Base-by-base conservation (phyloP, 208 protist genomes). In the Leishmania arabica region DNA sequence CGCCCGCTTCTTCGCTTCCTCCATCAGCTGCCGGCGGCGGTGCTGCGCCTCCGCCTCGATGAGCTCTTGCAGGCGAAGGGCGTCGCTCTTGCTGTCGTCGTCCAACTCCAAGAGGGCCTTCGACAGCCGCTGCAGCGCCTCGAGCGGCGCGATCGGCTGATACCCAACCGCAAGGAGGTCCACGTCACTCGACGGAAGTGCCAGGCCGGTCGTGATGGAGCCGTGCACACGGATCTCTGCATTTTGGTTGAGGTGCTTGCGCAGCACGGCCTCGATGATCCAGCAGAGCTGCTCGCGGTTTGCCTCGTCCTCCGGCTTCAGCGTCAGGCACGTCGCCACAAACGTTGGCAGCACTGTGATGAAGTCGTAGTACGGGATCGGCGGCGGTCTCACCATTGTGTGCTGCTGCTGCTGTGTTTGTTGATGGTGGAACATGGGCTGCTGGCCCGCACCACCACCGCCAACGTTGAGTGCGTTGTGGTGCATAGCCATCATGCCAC, bases 81-180 rank as follows among this genome's bases (percentile, higher is more conserved):
- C 80, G 19, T 89, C 87, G 27, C 85, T 68, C n/a, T 92, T 70
- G 60, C 83, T 75, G 6, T 78, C 60, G 7, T 86, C 88, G 56
- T 90, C 87, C n/a, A 94, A 77, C 69, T 86, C 76, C 74, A 93
- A 70, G 51, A 96, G 83, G 13, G 90, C 90, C n/a, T 75, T 68
- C 5, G 94, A 91, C 3, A 97, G 71, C 6, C 78, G 80, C 56
- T 94, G 86, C 75, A 97, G 86, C n/a, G 94, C 94, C 21, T 95
- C 87, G 47, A 94, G 75, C 42, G 94, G 90, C 17, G 84, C 70
- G n/a, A 88, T 73, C 1, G 94, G 94, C 74, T 95, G 84, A 70
- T 96, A 97, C 47, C 85, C 84, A 0, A 90, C 87, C 40, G 94
- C 89, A 45, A 96, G 86, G n/a, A 97, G 72, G 78, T 97, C 94